Evolutionary conservation across 2,329 filamentous ascomycete species (phyloP).

Genomic region (Geosmithia flava): DNA sequence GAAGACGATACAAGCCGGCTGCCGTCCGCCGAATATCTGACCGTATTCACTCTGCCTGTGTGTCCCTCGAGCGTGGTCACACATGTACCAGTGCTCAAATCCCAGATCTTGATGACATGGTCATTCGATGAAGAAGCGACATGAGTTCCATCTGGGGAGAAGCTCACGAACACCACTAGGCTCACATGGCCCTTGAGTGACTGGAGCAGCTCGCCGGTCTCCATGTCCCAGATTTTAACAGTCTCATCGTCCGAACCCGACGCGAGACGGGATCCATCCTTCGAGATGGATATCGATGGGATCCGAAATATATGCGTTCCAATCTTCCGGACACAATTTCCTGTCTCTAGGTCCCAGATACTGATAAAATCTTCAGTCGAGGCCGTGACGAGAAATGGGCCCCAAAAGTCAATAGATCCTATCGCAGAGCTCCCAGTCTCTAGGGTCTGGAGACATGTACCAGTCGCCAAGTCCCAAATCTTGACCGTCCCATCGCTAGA

Average conservation of each 20-base stretch:
- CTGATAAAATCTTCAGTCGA: neutral
- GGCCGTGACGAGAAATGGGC: neutral
- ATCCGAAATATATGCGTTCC: neutral
- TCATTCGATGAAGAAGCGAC: conserved; percentile 2
- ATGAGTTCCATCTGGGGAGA: conserved; percentile 2
- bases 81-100: neutral
- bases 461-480: conserved; percentile 4
- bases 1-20: too few species aligned
- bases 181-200: conserved; percentile 1
- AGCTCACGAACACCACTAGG: neutral
- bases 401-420: neutral
- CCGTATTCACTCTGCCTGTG: too few species aligned
- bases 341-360: conserved; percentile 1
- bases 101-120: conserved; percentile 4
- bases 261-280: neutral
- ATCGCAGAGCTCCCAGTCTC: neutral
- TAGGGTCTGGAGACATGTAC: conserved; percentile 3
- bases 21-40: too few species aligned
- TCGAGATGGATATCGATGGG: neutral
- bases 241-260: neutral
- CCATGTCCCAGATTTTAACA: conserved; percentile 1
- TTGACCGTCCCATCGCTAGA: neutral
- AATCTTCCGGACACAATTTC: neutral
- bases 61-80: conserved; percentile 1
- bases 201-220: neutral